These are phyloP conservation scores for Gautieria morchelliformis DNA, from an alignment of 768 basidiomycete species.

Conservation along the genomic window DNA sequence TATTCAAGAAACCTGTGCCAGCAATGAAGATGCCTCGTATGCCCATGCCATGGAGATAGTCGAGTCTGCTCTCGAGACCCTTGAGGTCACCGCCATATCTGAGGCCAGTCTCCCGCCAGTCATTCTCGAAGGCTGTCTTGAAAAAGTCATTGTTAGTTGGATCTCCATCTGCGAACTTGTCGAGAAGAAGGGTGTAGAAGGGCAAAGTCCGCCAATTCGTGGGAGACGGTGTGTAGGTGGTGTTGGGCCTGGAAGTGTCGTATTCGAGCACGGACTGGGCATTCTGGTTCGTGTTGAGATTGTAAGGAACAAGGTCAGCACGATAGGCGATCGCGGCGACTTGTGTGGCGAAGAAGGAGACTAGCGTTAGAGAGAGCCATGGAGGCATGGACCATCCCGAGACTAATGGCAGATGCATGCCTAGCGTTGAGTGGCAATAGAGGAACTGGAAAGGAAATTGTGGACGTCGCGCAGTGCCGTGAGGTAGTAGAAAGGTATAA, in stretches of 20 bases:
- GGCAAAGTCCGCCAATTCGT: constrained; percentile 79
- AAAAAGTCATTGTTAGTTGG: constrained; percentile 90
- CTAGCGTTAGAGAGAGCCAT: constrained; percentile 24
- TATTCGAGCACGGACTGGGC: constrained; percentile 63
- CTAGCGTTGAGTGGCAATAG: not conserved
- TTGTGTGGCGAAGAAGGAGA: constrained; percentile 21
- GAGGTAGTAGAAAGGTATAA: not conserved
- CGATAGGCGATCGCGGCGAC: constrained; percentile 56
- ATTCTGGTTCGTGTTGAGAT: constrained; percentile 69
- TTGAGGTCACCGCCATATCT: constrained; percentile 85
- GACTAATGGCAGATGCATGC: not conserved
- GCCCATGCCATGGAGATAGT: constrained; percentile 90
- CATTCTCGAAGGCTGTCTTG: constrained; percentile 66
- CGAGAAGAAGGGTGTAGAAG: constrained; percentile 72
- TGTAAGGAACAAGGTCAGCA: constrained; percentile 58
- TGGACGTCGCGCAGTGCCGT: not conserved
- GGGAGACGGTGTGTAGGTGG: constrained; percentile 70
- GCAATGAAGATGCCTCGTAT: constrained; percentile 79
- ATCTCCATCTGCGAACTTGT: constrained; percentile 93
- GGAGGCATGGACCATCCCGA: not conserved
- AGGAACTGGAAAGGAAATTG: not conserved
- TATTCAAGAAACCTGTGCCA: constrained; percentile 87
- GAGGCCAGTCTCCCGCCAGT: constrained; percentile 82
- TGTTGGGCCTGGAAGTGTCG: constrained; percentile 44
- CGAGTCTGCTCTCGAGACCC: constrained; percentile 63